Percentiles rank a stretch among this genome's conserved stretches.
phyloP scores from a whole-genome alignment of 169 alveolate genomes.

The Eimeria tenella region DNA sequence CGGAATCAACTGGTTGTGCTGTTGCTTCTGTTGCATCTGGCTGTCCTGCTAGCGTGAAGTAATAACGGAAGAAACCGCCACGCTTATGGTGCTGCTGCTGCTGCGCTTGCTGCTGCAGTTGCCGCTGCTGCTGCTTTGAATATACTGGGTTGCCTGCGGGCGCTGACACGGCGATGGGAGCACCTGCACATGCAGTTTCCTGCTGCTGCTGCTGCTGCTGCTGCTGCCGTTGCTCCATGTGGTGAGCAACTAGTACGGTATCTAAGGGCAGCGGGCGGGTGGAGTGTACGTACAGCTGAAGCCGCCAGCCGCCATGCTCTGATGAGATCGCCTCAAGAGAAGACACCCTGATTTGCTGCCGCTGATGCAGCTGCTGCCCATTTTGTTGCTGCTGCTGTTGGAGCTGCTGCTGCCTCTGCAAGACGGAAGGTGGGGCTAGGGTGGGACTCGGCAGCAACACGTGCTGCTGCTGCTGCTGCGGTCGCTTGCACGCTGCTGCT shows the following conservation, averaged over 20 bases:
- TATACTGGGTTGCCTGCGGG: neutral
- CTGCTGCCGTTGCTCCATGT: constrained; percentile 10
- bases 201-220: constrained; percentile 9
- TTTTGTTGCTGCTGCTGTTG: neutral
- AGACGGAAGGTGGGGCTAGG: neutral
- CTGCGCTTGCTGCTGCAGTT: constrained; percentile 13
- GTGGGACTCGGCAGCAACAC: neutral
- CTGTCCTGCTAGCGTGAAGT: neutral
- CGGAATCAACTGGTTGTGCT: neutral
- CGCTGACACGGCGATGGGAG: constrained; percentile 10
- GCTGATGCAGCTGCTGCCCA: constrained; percentile 7
- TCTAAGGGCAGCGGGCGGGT: neutral
- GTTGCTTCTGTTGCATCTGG: neutral
- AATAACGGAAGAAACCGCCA: neutral
- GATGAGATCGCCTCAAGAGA: too few relatives aligned
- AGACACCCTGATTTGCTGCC: neutral
- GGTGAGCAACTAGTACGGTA: constrained; percentile 11
- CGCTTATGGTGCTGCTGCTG: constrained; percentile 15
- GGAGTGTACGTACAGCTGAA: constrained; percentile 40
- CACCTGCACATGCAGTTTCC: neutral
- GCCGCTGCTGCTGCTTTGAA: constrained; percentile 7
- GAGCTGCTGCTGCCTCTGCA: neutral
- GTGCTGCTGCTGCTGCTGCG: constrained; percentile 46
- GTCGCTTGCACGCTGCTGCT: neutral
- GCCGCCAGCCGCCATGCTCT: constrained; percentile 6